These are phyloP conservation scores for Neonectria sp. DNA, from an alignment of 2,329 filamentous ascomycete genomes.

Conservation along the genomic window DNA sequence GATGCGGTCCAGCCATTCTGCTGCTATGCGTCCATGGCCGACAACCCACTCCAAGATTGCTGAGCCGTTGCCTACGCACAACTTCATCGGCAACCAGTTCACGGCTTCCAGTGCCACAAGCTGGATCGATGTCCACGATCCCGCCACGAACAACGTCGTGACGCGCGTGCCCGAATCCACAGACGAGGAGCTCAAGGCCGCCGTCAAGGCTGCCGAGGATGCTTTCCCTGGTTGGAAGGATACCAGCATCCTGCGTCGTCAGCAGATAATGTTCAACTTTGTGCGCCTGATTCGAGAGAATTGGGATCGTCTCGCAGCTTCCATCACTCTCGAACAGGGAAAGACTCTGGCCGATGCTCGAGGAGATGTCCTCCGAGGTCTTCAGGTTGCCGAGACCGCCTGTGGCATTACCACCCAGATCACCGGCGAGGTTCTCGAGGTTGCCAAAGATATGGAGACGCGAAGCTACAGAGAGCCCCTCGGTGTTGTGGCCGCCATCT, in stretches of 20 bases:
- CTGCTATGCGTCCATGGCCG: slow-evolving; percentile 27
- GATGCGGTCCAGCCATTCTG: slow-evolving; percentile 28
- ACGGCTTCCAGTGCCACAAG: slow-evolving; percentile 73
- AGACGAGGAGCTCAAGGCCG: slow-evolving; percentile 76
- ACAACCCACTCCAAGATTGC: slow-evolving; percentile 57
- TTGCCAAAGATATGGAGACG: slow-evolving; percentile 85
- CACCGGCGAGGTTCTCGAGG: slow-evolving; percentile 81
- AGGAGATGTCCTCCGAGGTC: slow-evolving; percentile 80
- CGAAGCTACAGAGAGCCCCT: slow-evolving; percentile 80
- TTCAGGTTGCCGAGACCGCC: slow-evolving; percentile 82
- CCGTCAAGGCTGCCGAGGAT: slow-evolving; percentile 77
- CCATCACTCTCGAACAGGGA: slow-evolving; percentile 82
- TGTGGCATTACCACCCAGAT: slow-evolving; percentile 80
- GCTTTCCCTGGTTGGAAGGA: slow-evolving; percentile 78
- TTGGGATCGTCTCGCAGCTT: slow-evolving; percentile 81
- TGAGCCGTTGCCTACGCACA: slow-evolving; percentile 76
- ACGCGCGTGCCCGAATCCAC: slow-evolving; percentile 80
- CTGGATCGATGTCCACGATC: slow-evolving; percentile 83
- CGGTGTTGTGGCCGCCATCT: slow-evolving; percentile 80
- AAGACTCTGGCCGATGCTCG: slow-evolving; percentile 83
- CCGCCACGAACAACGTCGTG: slow-evolving; percentile 85
- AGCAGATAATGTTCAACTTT: slow-evolving; percentile 85
- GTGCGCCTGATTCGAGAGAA: slow-evolving; percentile 79
- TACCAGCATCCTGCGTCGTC: slow-evolving; percentile 75
- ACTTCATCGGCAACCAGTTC: slow-evolving; percentile 83